Base-by-base conservation (phyloP, 805 yeast genomes). In the Teunomyces pallodes region DNA sequence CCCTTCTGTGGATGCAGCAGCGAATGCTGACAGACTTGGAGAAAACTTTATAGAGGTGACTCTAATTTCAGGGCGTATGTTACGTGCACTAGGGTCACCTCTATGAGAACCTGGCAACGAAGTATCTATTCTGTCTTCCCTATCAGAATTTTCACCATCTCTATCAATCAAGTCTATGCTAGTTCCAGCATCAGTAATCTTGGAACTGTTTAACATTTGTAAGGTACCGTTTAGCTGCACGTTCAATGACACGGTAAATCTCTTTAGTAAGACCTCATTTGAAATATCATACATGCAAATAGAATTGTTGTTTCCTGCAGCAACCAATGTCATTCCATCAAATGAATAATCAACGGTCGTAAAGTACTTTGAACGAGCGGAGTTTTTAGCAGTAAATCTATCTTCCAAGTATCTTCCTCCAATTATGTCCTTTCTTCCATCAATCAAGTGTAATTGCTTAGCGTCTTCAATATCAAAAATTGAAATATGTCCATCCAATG, bases 1-100 rank as follows among this genome's bases (percentile, higher is more conserved):
- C 7, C 99, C 99, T 65, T 92, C 98, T 0, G 99, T 94, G 0
- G 97, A 84, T 0, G 97, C 94, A 36, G 96, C 96, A 0, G 96
- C 94, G 75, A 94, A 94, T 30, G 95, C 83, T 16, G 86, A 76
- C 1, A 95, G 86, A 0, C 97, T 86, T 14, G 99, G 99, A 1
- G 96, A 88, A 60, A 91, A 94, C 55, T 77, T 79, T 27, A 94
- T 77, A 3, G 86, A 74, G 2, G 89, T 81, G 4, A 91, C 90
- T 59, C 95, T 74, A n/a, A 94, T 78, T 56, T 84, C 96, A 0
- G 97, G 94, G 54, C 90, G 80, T 0, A 82, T 75, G 44, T 81
- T 79, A 57, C 97, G 78, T 8, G 83, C 79, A 9, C 96, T 82
- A 8, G 88, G 80, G 64, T 90, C 97, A 9, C 76, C 77, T 53